Evolutionary conservation across 768 basidiomycete genomes (phyloP), one percentile per base, ranked within the genome.

Genomic region (Trametes sanguinea): DNA sequence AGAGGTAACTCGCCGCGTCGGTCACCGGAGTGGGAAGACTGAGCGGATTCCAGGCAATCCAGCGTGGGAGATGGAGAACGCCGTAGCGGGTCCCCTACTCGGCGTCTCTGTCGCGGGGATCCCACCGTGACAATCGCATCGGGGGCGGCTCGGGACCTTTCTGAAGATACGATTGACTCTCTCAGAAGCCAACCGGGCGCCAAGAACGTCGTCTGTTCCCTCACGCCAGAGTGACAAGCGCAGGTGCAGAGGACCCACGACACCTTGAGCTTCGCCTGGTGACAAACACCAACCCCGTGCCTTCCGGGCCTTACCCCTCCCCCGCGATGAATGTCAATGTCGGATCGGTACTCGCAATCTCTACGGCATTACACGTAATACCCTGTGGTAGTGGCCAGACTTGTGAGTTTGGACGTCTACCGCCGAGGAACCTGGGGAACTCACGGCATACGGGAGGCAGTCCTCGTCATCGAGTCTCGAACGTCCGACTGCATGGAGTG

Each of bases 11-110:
- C 47, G 11, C 42, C 51, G 57, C 32, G 30, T 59, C 57, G 57
- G 57, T 42, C 42, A 37, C 50, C 54, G 58, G 58, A 57, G 59
- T 64, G 63, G 57, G 62, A 60, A 60, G 11, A 40, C 40, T n/a
- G 43, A 27, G 40, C 14, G 53, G 27, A 57, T 40, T 45, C 33
- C 30, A 35, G 14, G 17, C 48, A 27, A 43, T 7, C 50, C 45
- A 47, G 54, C 63, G 48, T 55, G 54, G 30, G 63, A 57, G 50
- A 37, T 53, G 58, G 54, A 50, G 51, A 51, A 44, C 51, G 50
- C 57, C 58, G 55, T 51, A 27, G 42, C 16, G 56, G n/a, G 48
- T 43, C 42, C 8, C 42, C 14, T 37, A 14, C 9, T 43, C 42
- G 42, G n/a, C 13, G n/a, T n/a, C 42, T n/a, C 42, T 43, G 6